Percentiles rank a stretch among this genome's conserved stretches.
phyloP scores from a whole-genome alignment of 108 stramenopile genomes.

The Mayamaea pseudoterrestris region DNA sequence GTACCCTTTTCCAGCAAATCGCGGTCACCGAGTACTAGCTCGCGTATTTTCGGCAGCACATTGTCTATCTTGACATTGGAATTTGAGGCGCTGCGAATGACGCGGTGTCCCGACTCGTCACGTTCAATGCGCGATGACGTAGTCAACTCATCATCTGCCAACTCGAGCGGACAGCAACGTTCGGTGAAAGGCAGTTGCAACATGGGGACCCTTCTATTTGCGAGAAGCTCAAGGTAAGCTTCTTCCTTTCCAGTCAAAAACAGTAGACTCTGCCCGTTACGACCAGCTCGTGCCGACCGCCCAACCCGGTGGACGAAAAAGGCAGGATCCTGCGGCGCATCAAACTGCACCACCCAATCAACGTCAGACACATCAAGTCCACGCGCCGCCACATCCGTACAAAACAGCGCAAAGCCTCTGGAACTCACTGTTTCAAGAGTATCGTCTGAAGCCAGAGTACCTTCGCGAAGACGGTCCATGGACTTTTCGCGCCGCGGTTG shows the following conservation, averaged over 20 bases:
- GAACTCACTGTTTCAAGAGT: too few species aligned
- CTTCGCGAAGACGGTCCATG: slow-evolving; percentile 66
- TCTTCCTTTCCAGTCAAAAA: slow-evolving; percentile 90
- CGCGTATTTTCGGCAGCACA: slow-evolving; percentile 54
- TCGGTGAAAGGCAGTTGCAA: slow-evolving; percentile 37
- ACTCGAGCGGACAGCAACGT: slow-evolving; percentile 31
- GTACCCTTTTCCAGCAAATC: slow-evolving; percentile 96
- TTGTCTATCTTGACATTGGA: slow-evolving; percentile 23
- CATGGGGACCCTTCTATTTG: slow-evolving; percentile 73
- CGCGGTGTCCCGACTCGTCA: background rate
- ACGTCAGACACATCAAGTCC: slow-evolving; percentile 95
- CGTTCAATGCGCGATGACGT: background rate
- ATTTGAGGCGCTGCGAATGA: slow-evolving; percentile 22
- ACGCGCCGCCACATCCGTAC: slow-evolving; percentile 97
- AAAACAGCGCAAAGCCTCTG: slow-evolving; percentile 85
- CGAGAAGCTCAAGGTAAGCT: slow-evolving; percentile 85
- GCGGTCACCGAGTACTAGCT: slow-evolving; percentile 73
- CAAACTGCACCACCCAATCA: slow-evolving; percentile 94
- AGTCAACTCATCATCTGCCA: slow-evolving; percentile 11
- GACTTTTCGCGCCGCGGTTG: slow-evolving; percentile 89
- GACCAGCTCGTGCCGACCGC: slow-evolving; percentile 90
- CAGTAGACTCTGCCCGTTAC: slow-evolving; percentile 68
- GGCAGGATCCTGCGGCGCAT: slow-evolving; percentile 92
- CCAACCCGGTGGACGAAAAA: slow-evolving; percentile 97
- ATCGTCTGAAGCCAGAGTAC: too few species aligned